A percentile compares a stretch with the other conserved stretches of the same genome.
These are phyloP conservation scores for Mycena leptocephala DNA, from an alignment of 768 basidiomycete species.

Conservation along the genomic window DNA sequence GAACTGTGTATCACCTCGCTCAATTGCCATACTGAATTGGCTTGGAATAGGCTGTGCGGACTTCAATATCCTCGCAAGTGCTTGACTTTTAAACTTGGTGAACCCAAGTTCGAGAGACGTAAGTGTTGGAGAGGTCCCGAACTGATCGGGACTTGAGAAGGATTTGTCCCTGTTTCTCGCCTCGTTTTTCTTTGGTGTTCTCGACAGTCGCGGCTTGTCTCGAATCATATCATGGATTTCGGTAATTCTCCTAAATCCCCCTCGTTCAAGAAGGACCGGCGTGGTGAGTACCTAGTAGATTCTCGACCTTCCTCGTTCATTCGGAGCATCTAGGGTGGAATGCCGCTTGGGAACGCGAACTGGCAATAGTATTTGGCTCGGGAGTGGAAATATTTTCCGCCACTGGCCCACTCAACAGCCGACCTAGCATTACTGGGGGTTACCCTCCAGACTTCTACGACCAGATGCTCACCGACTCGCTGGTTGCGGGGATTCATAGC, in stretches of 20 bases:
- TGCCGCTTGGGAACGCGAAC: slow-evolving; percentile 17
- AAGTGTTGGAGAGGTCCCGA: too few relatives aligned
- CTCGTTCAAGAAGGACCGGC: background rate
- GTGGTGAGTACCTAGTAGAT: background rate
- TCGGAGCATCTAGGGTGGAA: background rate
- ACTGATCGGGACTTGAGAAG: background rate
- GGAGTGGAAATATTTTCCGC: background rate
- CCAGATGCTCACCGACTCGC: background rate
- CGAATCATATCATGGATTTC: background rate
- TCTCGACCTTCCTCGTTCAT: background rate
- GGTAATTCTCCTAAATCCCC: background rate
- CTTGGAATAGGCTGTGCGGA: too few relatives aligned
- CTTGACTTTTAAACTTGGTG: too few relatives aligned
- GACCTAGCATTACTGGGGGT: background rate
- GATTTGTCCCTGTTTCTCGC: background rate
- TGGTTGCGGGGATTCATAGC: background rate
- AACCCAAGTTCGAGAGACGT: too few relatives aligned
- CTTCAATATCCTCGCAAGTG: too few relatives aligned
- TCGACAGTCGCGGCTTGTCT: too few relatives aligned
- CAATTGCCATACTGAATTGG: too few relatives aligned
- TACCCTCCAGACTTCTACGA: background rate
- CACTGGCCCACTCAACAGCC: background rate
- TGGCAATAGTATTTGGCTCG: background rate
- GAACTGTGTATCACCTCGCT: too few relatives aligned
- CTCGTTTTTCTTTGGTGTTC: background rate